Base-by-base conservation (phyloP, 768 basidiomycete genomes). In the Trichaptum fuscoviolaceum region DNA sequence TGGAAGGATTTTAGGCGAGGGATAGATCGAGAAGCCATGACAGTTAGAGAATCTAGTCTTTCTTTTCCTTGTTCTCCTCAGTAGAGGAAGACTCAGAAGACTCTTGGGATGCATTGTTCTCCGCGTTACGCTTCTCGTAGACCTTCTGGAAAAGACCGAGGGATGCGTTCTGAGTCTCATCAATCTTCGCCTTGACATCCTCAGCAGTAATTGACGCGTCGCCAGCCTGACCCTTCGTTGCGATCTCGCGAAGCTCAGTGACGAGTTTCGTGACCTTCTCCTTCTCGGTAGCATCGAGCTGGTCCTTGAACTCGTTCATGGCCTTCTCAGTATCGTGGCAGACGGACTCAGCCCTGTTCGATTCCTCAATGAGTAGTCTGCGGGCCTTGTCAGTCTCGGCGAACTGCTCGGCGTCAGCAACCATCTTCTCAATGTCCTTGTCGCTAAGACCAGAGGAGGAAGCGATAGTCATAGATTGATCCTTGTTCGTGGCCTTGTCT, bases 101-200 rank as follows among this genome's bases (percentile, higher is more conserved):
- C 67, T 80, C 83, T 65, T 71, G 69, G 24, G 84, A 80, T 23
- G 84, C 74, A 52, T 75, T 80, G 69, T 83, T 84, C 79, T 93
- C 92, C 30, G 91, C 89, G 70, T 85, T 87, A 66, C 90, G 87
- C 86, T 96, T 96, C 85, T 95, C 93, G 76, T 96, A 95, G 17
- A 93, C 88, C 89, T 95, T 96, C 79, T 96, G 92, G 96, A 99
- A 99, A 67, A 99, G 89, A 67, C 93, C 92, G 42, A 99, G 87
- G 20, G 94, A 96, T 18, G 96, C 96, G 72, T 92, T 89, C 75
- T 99, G 96, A 5, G 95, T 94, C 81, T 95, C 94, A 76, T 84
- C 88, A 73, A 96, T 90, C 86, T 95, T 95, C 76, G 91, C 90
- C 74, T 93, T 90, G 81, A 99, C 95, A 65, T 82, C 76, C 57